phyloP scores from a whole-genome alignment of 306 rosid species.

The Betula pendula region DNA sequence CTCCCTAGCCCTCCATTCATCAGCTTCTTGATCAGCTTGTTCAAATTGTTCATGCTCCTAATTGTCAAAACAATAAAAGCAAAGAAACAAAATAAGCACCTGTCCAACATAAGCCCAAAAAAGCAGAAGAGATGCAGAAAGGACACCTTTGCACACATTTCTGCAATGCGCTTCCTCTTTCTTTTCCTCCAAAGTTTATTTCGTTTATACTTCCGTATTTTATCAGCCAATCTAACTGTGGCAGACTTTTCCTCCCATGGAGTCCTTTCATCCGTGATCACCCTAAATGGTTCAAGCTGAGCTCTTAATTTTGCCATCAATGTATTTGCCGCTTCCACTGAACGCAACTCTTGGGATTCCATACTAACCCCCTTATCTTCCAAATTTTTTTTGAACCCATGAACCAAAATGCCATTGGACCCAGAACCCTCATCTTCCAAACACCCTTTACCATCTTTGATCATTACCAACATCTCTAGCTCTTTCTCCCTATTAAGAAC shows the following conservation, averaged over 20 bases:
- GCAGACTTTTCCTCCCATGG: conserved; percentile 90
- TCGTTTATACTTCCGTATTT: conserved; percentile 51
- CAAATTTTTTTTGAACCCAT: conserved; percentile 38
- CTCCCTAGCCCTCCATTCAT: conserved; percentile 90
- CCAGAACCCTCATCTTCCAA: conserved; percentile 34
- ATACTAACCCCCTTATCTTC: conserved; percentile 46
- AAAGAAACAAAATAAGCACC: conserved; percentile 16
- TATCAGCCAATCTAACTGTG: conserved; percentile 46
- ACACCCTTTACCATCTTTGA: conserved; percentile 47
- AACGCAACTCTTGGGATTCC: conserved; percentile 60
- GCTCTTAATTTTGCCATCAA: conserved; percentile 57
- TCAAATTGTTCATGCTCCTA: conserved; percentile 62
- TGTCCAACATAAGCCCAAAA: neutral
- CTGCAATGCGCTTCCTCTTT: conserved; percentile 61
- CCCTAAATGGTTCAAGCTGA: conserved; percentile 67
- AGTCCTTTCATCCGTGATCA: conserved; percentile 45
- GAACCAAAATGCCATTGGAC: conserved; percentile 27
- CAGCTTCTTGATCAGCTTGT: conserved; percentile 73
- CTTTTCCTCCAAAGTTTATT: conserved; percentile 79
- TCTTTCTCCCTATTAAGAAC: conserved; percentile 61
- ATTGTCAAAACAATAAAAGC: conserved; percentile 22
- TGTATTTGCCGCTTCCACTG: conserved; percentile 61
- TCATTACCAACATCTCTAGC: conserved; percentile 57
- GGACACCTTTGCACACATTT: conserved; percentile 60
- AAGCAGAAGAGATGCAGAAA: conserved; percentile 3